Base-by-base conservation (phyloP, 1,284 basidiomycete species). In the Takashimella koratensis region DNA sequence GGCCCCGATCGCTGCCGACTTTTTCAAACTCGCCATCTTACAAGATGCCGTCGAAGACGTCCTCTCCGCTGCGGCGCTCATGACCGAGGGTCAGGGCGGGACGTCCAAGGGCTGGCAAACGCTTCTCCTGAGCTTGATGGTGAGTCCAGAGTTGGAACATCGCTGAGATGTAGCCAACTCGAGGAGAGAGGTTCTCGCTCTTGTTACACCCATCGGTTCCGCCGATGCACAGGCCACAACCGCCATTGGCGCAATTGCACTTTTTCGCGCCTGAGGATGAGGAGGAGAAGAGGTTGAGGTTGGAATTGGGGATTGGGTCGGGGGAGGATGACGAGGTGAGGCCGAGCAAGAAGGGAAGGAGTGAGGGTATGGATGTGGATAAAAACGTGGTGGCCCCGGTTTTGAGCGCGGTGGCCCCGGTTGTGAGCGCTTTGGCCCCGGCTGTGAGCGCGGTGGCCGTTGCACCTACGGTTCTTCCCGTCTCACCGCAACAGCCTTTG, bases 201-300 rank as follows among this genome's bases (percentile, higher is more conserved):
- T 56, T 72, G 2, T 53, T 74, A 2, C 71, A 74, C 54, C 71
- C 72, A 3, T 49, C 59, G 10, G 51, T 70, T 4, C 72, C 72
- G 24, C 65, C 72, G 3, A 46, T 70, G 40, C 44, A 56, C 10
- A 61, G 72, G 36, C 62, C 67, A 0, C 47, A 59, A 22, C 70
- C 72, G 2, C 61, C 69, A 6, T 52, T 74, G 2, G 49, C 59
- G 23, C 59, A 65, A 42, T 54, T 74, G 25, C 67, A 73, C 50
- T 62, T 62, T 52, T 71, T 73, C 47, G 57, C 59, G 8, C 53
- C 59, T n/a, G 70, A 71, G 52, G 60, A 53, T 10, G 70, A 68
- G 23, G 70, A 67, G 30, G 72, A 74, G 52, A 54, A 49, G 27
- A 62, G 62, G 49, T 36, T 69, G 21, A 41, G 71, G 13, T 43